Evolutionary conservation across 2,329 filamentous ascomycete species (phyloP).

Genomic region (Paramyrothecium sp.): DNA sequence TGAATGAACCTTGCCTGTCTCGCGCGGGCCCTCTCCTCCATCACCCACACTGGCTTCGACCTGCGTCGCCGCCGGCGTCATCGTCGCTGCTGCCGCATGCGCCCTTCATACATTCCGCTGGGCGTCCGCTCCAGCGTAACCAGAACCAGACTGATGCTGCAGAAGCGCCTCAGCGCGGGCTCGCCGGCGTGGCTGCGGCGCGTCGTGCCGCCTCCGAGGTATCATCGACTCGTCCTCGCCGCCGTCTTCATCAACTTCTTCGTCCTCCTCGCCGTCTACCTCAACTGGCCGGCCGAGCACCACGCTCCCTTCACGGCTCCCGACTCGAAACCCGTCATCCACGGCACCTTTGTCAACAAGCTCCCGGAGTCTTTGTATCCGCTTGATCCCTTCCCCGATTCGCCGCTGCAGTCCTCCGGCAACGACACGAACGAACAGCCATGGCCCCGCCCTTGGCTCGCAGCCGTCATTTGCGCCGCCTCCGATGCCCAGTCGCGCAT

Average conservation of each 20-base stretch:
- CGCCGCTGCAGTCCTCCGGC: constrained; percentile 13
- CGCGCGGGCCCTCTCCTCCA: constrained; percentile 5
- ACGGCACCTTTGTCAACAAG: neutral
- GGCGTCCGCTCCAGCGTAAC: neutral
- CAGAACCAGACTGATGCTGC: neutral
- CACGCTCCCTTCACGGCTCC: neutral
- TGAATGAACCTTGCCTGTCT: too few species aligned
- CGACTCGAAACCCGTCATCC: neutral
- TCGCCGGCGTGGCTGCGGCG: neutral
- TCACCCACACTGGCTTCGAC: constrained; percentile 32
- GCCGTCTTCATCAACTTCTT: neutral
- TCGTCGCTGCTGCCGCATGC: constrained; percentile 14
- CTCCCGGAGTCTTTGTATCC: constrained; percentile 8
- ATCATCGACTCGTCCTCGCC: neutral
- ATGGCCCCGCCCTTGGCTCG: constrained; percentile 20
- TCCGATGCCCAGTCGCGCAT: constrained; percentile 23
- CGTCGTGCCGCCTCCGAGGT: neutral
- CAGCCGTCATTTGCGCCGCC: constrained; percentile 25
- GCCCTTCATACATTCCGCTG: constrained; percentile 4
- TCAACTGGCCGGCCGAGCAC: neutral
- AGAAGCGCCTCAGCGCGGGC: neutral
- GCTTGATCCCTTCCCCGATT: constrained; percentile 19
- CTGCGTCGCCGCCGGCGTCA: constrained; percentile 26
- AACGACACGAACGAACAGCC: neutral
- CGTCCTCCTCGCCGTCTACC: neutral